Conservation (phyloP, 345 rosid genomes). For the Ceriops zippeliana region DNA sequence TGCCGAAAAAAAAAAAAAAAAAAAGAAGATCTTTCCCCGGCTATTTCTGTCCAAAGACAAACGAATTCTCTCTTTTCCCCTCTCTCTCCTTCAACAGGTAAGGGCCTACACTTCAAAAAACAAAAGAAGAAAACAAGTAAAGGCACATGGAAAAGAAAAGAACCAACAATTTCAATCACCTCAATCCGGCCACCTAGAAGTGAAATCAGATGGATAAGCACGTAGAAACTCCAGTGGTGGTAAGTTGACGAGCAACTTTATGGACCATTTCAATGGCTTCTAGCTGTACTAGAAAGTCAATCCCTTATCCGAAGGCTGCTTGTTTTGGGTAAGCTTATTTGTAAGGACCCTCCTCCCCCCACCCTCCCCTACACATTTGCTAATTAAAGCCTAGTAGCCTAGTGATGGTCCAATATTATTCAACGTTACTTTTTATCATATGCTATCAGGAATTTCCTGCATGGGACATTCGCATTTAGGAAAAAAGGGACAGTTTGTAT, state of each 20-base stretch:
- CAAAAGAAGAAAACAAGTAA: background rate
- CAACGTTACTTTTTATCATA: no score
- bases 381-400: background rate
- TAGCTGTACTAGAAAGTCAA: no score
- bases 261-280: constrained; percentile 7
- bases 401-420: background rate
- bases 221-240: constrained; percentile 13
- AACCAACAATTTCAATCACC: no score
- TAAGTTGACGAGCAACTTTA: constrained; percentile 7
- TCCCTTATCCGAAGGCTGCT: constrained; percentile 3
- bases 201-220: constrained; percentile 23
- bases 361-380: background rate
- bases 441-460: no score
- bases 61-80: no score
- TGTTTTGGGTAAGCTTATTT: background rate
- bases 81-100: background rate
- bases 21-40: background rate
- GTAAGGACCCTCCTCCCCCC: background rate
- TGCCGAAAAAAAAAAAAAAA: no score
- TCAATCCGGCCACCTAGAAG: background rate
- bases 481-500: no score
- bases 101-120: background rate
- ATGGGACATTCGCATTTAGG: no score
- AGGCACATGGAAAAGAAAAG: no score
- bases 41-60: background rate